Evolutionary conservation across 1,284 basidiomycete species (phyloP).

Genomic region (Ustilago sp.): DNA sequence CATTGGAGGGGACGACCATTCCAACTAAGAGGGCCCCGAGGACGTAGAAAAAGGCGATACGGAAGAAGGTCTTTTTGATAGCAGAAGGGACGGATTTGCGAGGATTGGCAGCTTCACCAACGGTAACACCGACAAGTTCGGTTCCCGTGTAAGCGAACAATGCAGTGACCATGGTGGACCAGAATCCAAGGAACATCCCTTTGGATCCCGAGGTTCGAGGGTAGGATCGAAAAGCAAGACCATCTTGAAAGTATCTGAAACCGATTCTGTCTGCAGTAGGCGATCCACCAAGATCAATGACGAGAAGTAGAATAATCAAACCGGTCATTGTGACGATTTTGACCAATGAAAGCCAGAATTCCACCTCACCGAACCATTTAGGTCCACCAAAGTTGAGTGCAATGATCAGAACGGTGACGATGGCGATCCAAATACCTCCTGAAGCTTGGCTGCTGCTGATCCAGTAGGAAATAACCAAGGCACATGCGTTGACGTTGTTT

Average conservation of each 20-base stretch:
- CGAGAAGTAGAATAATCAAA: slow-evolving; percentile 51
- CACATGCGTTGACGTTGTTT: slow-evolving; percentile 42
- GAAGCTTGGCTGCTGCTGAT: slow-evolving; percentile 37
- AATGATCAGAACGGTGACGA: slow-evolving; percentile 50
- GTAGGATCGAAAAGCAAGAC: slow-evolving; percentile 40
- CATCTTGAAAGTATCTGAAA: slow-evolving; percentile 74
- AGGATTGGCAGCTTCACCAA: slow-evolving; percentile 73
- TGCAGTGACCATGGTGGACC: slow-evolving; percentile 67
- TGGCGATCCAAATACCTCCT: slow-evolving; percentile 54
- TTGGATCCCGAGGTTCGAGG: slow-evolving; percentile 50
- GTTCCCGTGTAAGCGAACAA: slow-evolving; percentile 76
- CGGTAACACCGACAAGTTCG: slow-evolving; percentile 72
- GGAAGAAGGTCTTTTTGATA: slow-evolving; percentile 73
- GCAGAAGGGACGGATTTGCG: slow-evolving; percentile 75
- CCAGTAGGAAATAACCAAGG: slow-evolving; percentile 41
- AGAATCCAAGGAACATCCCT: slow-evolving; percentile 62
- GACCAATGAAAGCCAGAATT: slow-evolving; percentile 47
- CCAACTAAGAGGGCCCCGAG: slow-evolving; percentile 72
- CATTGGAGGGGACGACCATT: slow-evolving; percentile 58
- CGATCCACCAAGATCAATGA: slow-evolving; percentile 67
- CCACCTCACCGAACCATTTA: slow-evolving; percentile 76
- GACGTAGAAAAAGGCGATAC: slow-evolving; percentile 79
- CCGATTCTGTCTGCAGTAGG: slow-evolving; percentile 76
- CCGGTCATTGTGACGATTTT: slow-evolving; percentile 53
- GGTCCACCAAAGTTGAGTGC: slow-evolving; percentile 70